phyloP scores from a whole-genome alignment of 257 asterid species.

The Haberlea rhodopensis region DNA sequence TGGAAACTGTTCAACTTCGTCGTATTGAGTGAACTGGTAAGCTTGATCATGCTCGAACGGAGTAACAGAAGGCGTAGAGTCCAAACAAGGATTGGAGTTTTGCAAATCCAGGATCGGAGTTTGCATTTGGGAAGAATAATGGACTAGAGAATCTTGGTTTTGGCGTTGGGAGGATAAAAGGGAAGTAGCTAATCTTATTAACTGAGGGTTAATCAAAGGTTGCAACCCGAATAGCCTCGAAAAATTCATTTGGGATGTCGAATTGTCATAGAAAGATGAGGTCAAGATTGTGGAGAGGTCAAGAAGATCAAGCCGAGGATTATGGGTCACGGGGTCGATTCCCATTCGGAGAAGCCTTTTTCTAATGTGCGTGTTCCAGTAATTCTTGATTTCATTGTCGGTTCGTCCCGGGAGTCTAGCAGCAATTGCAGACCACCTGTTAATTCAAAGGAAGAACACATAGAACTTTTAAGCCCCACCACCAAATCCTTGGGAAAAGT shows the following conservation, averaged over 20 bases:
- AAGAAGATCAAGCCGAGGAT: slow-evolving; percentile 75
- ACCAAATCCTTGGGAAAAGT: neutral
- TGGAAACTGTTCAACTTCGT: slow-evolving; percentile 28
- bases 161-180: slow-evolving; percentile 41
- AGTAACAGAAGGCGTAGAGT: slow-evolving; percentile 20
- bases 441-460: neutral
- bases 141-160: slow-evolving; percentile 27
- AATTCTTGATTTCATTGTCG: slow-evolving; percentile 80
- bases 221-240: too few species aligned
- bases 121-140: slow-evolving; percentile 37
- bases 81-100: slow-evolving; percentile 19
- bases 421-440: slow-evolving; percentile 87
- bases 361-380: slow-evolving; percentile 76
- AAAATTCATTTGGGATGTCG: slow-evolving; percentile 41
- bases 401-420: slow-evolving; percentile 80
- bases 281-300: slow-evolving; percentile 58
- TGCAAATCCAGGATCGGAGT: slow-evolving; percentile 31
- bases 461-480: neutral
- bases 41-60: neutral
- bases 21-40: slow-evolving; percentile 40
- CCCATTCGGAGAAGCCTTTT: slow-evolving; percentile 83
- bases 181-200: slow-evolving; percentile 50
- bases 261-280: slow-evolving; percentile 28
- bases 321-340: slow-evolving; percentile 78
- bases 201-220: slow-evolving; percentile 51